Evolutionary conservation across 2,329 filamentous ascomycete genomes (phyloP).

Genomic region (Claviceps sp.): DNA sequence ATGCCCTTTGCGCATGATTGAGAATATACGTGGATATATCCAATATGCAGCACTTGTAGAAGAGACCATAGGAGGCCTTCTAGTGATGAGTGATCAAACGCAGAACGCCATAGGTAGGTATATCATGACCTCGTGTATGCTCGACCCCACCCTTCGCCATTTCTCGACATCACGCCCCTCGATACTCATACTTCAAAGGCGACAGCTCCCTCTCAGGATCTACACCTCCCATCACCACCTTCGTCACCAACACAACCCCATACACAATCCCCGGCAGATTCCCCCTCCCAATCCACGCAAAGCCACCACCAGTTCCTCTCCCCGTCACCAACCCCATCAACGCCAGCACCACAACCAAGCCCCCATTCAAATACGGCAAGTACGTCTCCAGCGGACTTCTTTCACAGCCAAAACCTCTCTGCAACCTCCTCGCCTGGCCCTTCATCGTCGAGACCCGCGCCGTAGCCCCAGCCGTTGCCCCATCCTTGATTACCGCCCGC

Average conservation of each 20-base stretch:
- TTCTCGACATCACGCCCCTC: constrained; percentile 38
- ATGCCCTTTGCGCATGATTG: no score
- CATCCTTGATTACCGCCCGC: neutral
- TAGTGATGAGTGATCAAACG: no score
- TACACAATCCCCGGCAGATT: constrained; percentile 46
- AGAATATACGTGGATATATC: no score
- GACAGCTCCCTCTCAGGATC: constrained; percentile 54
- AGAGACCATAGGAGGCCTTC: no score
- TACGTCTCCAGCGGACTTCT: constrained; percentile 39
- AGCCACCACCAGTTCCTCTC: constrained; percentile 16
- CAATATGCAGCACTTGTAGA: no score
- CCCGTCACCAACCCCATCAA: constrained; percentile 29
- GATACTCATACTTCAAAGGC: constrained; percentile 50
- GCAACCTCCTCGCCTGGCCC: constrained; percentile 6
- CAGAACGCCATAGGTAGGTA: no score
- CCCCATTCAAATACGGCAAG: constrained; percentile 47
- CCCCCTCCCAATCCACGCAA: constrained; percentile 30
- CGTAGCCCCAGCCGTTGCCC: neutral
- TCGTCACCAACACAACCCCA: constrained; percentile 43
- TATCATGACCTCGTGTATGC: neutral
- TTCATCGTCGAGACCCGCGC: neutral
- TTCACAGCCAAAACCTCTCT: constrained; percentile 6
- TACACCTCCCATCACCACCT: constrained; percentile 53
- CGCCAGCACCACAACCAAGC: constrained; percentile 38
- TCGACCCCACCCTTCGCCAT: neutral